Conservation (phyloP, 164 flowering plant genomes). For the Chimonanthus salicifolius region DNA sequence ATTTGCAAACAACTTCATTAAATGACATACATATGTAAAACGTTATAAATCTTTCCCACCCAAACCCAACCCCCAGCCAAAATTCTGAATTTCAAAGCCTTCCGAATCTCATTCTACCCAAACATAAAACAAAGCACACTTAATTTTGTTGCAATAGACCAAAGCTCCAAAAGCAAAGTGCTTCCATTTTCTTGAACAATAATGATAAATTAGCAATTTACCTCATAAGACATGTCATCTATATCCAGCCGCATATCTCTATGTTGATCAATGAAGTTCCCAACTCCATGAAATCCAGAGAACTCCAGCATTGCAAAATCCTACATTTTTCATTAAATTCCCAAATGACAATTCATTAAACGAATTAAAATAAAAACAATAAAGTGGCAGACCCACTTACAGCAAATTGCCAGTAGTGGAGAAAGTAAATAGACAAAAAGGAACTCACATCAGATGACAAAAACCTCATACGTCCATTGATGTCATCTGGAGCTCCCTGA, state of each 20-base stretch:
- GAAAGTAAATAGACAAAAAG: background rate
- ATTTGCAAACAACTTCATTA: background rate
- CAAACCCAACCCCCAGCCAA: background rate
- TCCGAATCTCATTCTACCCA: background rate
- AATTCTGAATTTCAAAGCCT: background rate
- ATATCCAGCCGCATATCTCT: slow-evolving; percentile 90
- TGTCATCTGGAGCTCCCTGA: slow-evolving; percentile 39
- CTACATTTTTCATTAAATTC: slow-evolving; percentile 26
- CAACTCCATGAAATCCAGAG: slow-evolving; percentile 45
- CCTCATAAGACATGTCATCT: slow-evolving; percentile 98
- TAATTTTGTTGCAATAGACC: background rate
- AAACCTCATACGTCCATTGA: slow-evolving; percentile 39
- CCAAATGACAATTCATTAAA: background rate
- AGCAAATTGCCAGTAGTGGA: background rate
- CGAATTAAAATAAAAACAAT: background rate
- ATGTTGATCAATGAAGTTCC: slow-evolving; percentile 48
- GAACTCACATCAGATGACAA: slow-evolving; percentile 54
- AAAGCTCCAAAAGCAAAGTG: background rate
- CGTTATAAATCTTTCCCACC: background rate
- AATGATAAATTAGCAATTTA: slow-evolving; percentile 12
- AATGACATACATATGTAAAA: background rate
- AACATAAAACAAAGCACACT: no score
- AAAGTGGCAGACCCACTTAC: background rate
- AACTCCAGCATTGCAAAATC: slow-evolving; percentile 64
- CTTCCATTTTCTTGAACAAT: background rate